Evolutionary conservation across 208 protist species (phyloP), one percentile per base, ranked within the genome.

Genomic region (Leishmania amazonensis): DNA sequence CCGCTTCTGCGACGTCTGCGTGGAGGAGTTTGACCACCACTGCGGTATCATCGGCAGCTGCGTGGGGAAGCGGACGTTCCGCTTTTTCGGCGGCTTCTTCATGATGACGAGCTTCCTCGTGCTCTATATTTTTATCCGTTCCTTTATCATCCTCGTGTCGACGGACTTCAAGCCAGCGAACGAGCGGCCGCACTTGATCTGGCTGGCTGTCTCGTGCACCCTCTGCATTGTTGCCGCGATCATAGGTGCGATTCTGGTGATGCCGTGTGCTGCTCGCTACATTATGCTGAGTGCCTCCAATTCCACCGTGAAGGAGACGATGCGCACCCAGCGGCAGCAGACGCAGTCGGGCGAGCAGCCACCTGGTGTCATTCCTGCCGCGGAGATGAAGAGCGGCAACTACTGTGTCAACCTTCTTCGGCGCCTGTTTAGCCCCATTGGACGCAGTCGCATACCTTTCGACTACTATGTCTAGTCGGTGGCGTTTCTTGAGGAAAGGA

Each of bases 21-120:
- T 98, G 31, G 88, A 95, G 67, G 91, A 94, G 80, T 98, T 91
- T 78, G 95, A 98, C 76, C 95, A 98, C 78, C 92, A 97, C 86
- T 98, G 95, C 79, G 85, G 81, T 24, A 85, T 97, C 3, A 51
- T 97, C 19, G 95, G 93, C 38, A 89, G 88, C 80, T 96, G 93
- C 76, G 94, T 98, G 68, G 95, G 81, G 3, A 89, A 92, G 79
- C 83, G 95, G 45, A 98, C 89, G 17, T 95, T 94, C 76, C 89
- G 95, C 75, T 98, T 93, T 80, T 98, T 98, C 80, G 84, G 80
- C 38, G 89, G 91, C 49, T 96, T 96, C 82, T 89, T 97, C 71
- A 83, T 94, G 75, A 75, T 86, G 54, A 86, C 83, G 17, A 87
- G 78, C 45, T 40, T 91, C 38, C 81, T 95, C 17, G 64, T 64